phyloP scores from a whole-genome alignment of 164 flowering plant species.

The Dillenia suffruticosa region DNA sequence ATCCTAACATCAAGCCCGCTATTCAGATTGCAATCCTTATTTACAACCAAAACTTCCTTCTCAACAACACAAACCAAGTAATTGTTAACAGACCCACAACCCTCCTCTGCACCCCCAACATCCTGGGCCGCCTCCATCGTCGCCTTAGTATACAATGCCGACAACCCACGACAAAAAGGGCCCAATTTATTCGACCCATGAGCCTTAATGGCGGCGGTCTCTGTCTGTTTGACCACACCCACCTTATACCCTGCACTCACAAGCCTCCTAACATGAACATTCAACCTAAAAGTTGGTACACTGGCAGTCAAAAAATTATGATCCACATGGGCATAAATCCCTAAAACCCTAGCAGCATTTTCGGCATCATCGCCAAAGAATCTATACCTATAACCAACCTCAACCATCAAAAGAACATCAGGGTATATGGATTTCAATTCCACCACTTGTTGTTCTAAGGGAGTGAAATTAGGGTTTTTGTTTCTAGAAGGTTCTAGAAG shows the following conservation, averaged over 20 bases:
- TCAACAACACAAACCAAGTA: conserved; percentile 86
- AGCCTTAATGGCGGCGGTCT: conserved; percentile 88
- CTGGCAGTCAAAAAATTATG: conserved; percentile 87
- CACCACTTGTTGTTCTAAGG: conserved; percentile 79
- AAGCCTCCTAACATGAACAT: conserved; percentile 80
- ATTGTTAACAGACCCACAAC: conserved; percentile 43
- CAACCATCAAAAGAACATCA: conserved; percentile 88
- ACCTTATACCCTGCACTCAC: conserved; percentile 86
- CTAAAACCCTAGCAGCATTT: conserved; percentile 69
- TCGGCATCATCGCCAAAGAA: conserved; percentile 89
- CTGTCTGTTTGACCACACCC: conserved; percentile 95
- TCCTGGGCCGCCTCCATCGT: conserved; percentile 86
- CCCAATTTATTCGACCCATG: conserved; percentile 59
- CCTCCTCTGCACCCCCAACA: conserved; percentile 64
- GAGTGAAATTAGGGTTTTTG: conserved; percentile 55
- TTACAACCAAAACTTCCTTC: conserved; percentile 22
- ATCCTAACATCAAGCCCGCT: conserved; percentile 56
- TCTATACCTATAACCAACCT: conserved; percentile 80
- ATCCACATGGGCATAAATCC: conserved; percentile 73
- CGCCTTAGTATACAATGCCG: conserved; percentile 90
- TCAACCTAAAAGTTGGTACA: conserved; percentile 76
- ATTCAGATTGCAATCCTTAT: conserved; percentile 24
- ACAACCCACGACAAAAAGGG: conserved; percentile 78
- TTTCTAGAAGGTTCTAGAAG: neutral
- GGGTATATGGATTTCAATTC: conserved; percentile 64